Base-by-base conservation (phyloP, 768 basidiomycete species). In the Boletus tomentosulus region DNA sequence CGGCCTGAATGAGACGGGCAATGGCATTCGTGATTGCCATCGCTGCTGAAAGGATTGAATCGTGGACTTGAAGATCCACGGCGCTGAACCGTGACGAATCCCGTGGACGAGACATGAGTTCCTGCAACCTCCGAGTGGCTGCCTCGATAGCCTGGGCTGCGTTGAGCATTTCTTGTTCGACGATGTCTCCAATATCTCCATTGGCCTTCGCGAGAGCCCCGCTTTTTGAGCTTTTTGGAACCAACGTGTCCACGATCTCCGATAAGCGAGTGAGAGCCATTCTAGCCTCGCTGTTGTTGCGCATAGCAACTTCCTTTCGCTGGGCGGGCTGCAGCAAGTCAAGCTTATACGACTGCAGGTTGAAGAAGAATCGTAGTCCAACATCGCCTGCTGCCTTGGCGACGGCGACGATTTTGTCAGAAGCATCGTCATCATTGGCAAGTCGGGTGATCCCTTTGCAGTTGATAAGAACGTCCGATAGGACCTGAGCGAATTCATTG, bases 11-110 rank as follows among this genome's bases (percentile, higher is more conserved):
- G 54, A 99, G 84, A 33, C 94, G 85, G 16, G 84, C 89, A 65
- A 99, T 99, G 28, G 96, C 96, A 65, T 74, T 90, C 15, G 97
- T 98, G 76, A 98, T 98, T 5, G 91, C 93, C 76, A 98, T 81
- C 5, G 97, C 92, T 8, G 96, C 87, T 13, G 87, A 77, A 41
- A 99, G 83, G 66, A 99, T 99, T 12, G 97, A 91, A 69, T 99
- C 97, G 76, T 99, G 97, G 43, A 99, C 96, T 71, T 98, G 91
- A 4, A 98, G 70, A 67, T 99, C 96, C 51, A 98, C 80, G 7
- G 92, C 89, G 56, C 84, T 92, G 78, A 87, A 92, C 49, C 91
- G 84, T n/a, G 78, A 78, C 1, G 87, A 82, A 70, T 97, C 93
- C 55, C 86, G 87, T 4, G 94, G 94, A 28, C 94, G 87, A 25